These are phyloP conservation scores for Chaetoceros tenuissimus DNA, from an alignment of 108 stramenopile genomes.

Conservation along the genomic window DNA sequence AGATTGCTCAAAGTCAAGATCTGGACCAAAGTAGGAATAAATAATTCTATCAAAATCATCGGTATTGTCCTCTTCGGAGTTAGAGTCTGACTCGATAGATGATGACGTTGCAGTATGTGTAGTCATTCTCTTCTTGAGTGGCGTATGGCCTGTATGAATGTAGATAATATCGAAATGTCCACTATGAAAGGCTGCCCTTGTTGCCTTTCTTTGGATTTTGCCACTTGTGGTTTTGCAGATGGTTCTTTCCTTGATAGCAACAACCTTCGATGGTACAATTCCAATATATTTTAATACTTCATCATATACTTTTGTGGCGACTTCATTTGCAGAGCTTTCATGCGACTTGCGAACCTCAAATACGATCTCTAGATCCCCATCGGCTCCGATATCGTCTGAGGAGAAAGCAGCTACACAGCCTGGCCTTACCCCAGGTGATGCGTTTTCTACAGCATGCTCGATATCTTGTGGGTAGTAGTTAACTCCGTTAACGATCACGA, in stretches of 20 bases:
- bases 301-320: too few species aligned
- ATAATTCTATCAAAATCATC: constrained; percentile 6
- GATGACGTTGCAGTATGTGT: too few species aligned
- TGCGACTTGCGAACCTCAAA: background rate
- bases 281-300: background rate
- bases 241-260: background rate
- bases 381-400: background rate
- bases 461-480: background rate
- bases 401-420: constrained; percentile 7
- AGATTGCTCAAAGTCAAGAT: background rate
- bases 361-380: constrained; percentile 3
- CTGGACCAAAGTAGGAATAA: background rate
- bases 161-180: background rate
- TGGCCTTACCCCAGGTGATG: constrained; percentile 2
- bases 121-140: too few species aligned
- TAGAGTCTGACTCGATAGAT: too few species aligned
- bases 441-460: background rate
- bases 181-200: background rate
- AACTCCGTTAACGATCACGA: background rate
- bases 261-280: background rate
- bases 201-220: constrained; percentile 1
- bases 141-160: too few species aligned
- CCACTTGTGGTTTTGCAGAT: constrained; percentile 5
- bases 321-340: too few species aligned
- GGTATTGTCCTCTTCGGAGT: too few species aligned